Evolutionary conservation across 139 green algal species (phyloP), one percentile per base, ranked within the genome.

Genomic region (Chlorella ohadii): DNA sequence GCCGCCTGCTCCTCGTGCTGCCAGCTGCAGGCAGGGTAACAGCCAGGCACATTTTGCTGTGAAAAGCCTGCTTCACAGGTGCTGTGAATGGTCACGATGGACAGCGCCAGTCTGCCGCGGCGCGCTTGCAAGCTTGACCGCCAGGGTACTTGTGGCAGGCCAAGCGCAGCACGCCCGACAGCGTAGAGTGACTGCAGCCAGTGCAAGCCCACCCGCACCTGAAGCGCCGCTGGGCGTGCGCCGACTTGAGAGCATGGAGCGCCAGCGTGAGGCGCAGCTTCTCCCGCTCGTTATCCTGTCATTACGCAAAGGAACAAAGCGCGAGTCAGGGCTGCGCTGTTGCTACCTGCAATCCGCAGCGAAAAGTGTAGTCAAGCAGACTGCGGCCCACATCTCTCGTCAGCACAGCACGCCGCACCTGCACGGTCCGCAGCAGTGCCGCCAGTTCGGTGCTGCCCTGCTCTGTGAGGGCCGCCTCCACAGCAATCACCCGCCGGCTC

Each of bases 251-350:
- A 3, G 80, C 68, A 17, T 85, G 80, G 39, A 89, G 75, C 9
- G 71, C 55, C 64, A 93, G 83, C 17, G 86, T 92, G 20, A 93
- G 77, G 25, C 74, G 75, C 83, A 93, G 87, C 88, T 93, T 93
- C 22, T 89, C 84, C 1, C 91, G 82, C 85, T 93, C 90, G 25
- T 72, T 72, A 31, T 94, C 89, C 89, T 77, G 70, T 13, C 1
- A 22, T 23, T 23, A 22, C 44, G 11, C 11, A 55, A 11, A 6
- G 11, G 44, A 6, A 55, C 7, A 11, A 11, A 55, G 7, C 11
- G 44, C 44, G 44, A 55, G n/a, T n/a, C n/a, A n/a, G n/a, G n/a
- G n/a, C n/a, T n/a, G n/a, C n/a, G n/a, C n/a, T n/a, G n/a, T n/a
- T n/a, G n/a, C n/a, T n/a, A n/a, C n/a, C n/a, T n/a, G n/a, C n/a